These are phyloP conservation scores for Grosmannia penicillata DNA, from an alignment of 2,329 filamentous ascomycete species.

Conservation along the genomic window DNA sequence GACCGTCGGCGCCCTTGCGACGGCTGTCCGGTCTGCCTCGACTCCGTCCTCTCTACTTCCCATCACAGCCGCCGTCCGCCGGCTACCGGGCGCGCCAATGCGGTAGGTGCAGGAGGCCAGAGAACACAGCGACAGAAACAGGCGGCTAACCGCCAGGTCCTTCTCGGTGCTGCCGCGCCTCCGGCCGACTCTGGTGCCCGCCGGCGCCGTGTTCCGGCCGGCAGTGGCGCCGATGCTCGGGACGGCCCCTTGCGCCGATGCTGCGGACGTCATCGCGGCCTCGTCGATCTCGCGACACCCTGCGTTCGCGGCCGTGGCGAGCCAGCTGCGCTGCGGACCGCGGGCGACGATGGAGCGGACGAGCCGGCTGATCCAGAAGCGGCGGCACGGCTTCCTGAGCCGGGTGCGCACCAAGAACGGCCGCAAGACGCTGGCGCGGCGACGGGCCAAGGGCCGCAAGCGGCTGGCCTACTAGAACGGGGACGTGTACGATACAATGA, in stretches of 20 bases:
- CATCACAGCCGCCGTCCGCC: neutral
- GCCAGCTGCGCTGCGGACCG: slow-evolving; percentile 42
- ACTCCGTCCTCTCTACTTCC: neutral
- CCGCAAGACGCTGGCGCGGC: slow-evolving; percentile 34
- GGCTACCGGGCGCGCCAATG: neutral
- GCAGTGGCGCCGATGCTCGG: slow-evolving; percentile 4
- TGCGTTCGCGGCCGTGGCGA: slow-evolving; percentile 24
- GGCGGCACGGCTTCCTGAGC: slow-evolving; percentile 41
- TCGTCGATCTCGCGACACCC: slow-evolving; percentile 36
- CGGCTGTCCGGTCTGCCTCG: neutral
- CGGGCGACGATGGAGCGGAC: slow-evolving; percentile 40
- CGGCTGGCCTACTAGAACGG: slow-evolving; percentile 17
- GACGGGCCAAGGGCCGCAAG: slow-evolving; percentile 36
- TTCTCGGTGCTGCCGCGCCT: slow-evolving; percentile 14
- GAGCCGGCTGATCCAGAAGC: slow-evolving; percentile 42
- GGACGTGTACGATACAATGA: neutral
- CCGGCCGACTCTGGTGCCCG: slow-evolving; percentile 5
- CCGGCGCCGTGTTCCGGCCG: slow-evolving; percentile 8
- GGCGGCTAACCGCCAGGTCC: no score
- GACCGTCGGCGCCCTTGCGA: neutral
- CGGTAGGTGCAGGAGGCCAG: no score
- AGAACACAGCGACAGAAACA: no score
- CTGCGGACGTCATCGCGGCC: slow-evolving; percentile 28
- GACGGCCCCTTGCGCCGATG: slow-evolving; percentile 16
- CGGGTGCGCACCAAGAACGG: slow-evolving; percentile 35